Base-by-base conservation (phyloP, 768 basidiomycete species). In the Tylopilus plumbeoviolaceoides region DNA sequence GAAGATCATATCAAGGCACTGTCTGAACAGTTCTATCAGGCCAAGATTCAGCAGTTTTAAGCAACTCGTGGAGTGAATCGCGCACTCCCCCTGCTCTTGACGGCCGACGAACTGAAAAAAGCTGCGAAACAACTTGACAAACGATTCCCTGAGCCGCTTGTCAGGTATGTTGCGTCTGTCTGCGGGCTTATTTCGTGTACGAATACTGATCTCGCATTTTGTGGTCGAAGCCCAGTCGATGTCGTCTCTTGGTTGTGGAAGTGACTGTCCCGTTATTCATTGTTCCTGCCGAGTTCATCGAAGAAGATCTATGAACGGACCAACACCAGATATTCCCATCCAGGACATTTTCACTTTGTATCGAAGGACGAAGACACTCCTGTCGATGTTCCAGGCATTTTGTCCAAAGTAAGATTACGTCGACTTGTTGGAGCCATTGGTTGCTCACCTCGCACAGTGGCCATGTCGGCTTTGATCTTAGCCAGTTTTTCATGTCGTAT, bases 41-140 rank as follows among this genome's bases (percentile, higher is more conserved):
- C 71, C 50, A 86, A 82, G 70, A 78, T 82, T 59, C 75, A 78
- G 40, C 82, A 85, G 59, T 73, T 89, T 60, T 81, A 82, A 58
- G 71, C 80, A 3, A 73, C 82, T 7, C 87, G 87, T 5, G 90
- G 89, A 1, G 86, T 88, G 12, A 92, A 93, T 61, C 77, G 85
- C 39, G 90, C 92, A 0, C 71, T 91, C 33, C 91, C 92, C 1
- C 72, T 95, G 35, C 71, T 95, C 28, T 69, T 89, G 27, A 83
- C 95, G 81, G 91, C 90, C 5, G 87, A 89, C 44, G 95, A 95
- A 72, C 72, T 97, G 2, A 91, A 95, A 76, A 95, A 92, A 67
- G 73, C 77, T 36, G 83, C 89, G 17, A 94, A 95, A 69, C 72
- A 78, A 23, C 75, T 95, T 31, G 89, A 94, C 68, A 92, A 93